phyloP scores from a whole-genome alignment of 169 alveolate genomes.

The Babesia microti region DNA sequence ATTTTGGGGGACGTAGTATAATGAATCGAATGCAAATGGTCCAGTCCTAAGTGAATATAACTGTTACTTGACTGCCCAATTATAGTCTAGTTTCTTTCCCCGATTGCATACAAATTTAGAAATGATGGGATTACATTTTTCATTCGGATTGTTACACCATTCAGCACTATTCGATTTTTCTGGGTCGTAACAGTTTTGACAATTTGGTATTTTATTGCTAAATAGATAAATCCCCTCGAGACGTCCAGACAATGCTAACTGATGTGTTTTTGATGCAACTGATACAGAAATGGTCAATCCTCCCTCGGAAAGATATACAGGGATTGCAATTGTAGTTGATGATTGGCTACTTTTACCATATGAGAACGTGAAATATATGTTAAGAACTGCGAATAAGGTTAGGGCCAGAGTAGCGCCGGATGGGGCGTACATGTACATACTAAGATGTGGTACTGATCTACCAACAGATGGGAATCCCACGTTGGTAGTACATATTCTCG shows the following conservation, averaged over 20 bases:
- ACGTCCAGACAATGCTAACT: constrained; percentile 22
- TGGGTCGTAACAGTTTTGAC: constrained; percentile 50
- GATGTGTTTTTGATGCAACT: constrained; percentile 19
- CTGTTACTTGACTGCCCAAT: constrained; percentile 26
- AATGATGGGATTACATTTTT: constrained; percentile 43
- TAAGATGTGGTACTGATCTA: no score
- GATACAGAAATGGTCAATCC: constrained; percentile 13
- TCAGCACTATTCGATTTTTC: constrained; percentile 28
- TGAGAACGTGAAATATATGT: no score
- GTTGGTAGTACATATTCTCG: no score
- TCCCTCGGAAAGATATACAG: constrained; percentile 3
- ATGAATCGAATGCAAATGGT: no score
- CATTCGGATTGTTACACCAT: constrained; percentile 48
- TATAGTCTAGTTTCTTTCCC: constrained; percentile 12
- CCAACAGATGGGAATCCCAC: no score
- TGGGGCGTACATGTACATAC: no score
- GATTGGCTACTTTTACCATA: no score
- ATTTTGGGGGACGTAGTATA: constrained; percentile 22
- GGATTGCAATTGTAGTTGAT: no score
- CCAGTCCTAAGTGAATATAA: no score
- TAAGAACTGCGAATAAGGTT: no score
- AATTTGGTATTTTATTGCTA: constrained; percentile 36
- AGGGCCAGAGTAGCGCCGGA: no score
- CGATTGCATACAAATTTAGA: constrained; percentile 38
- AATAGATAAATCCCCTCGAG: constrained; percentile 52